Evolutionary conservation across 768 basidiomycete species (phyloP).

Genomic region (Boletus pseudopeckii): DNA sequence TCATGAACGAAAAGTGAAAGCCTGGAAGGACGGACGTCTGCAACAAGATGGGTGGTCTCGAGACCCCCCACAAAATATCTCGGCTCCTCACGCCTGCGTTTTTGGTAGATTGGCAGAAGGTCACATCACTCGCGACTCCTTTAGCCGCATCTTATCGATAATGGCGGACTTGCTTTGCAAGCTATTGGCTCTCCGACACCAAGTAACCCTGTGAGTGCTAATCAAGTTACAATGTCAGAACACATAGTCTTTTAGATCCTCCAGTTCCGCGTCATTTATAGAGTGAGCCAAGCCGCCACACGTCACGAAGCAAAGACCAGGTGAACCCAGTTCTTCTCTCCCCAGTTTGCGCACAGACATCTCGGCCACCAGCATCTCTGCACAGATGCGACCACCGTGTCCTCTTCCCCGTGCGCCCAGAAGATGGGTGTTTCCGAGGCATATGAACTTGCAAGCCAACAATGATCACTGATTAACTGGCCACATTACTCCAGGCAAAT

Average conservation of each 20-base stretch:
- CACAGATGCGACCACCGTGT: not conserved
- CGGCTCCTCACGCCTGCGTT: slow-evolving; percentile 3
- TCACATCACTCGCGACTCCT: not conserved
- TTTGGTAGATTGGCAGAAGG: not conserved
- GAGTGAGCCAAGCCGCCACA: not conserved
- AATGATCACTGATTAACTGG: not conserved
- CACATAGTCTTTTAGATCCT: not conserved
- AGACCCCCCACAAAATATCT: slow-evolving; percentile 25
- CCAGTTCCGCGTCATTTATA: not conserved
- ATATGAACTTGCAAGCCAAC: not conserved
- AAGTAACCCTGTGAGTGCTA: no score
- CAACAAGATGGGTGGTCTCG: slow-evolving; percentile 20
- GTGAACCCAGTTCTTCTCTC: not conserved
- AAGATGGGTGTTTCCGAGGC: not conserved
- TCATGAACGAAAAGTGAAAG: not conserved
- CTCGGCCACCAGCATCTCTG: not conserved
- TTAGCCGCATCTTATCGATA: not conserved
- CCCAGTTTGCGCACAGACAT: not conserved
- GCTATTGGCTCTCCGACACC: not conserved
- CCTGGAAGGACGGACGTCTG: not conserved
- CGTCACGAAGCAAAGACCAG: slow-evolving; percentile 3
- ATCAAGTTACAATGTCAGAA: no score
- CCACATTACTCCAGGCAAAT: not conserved
- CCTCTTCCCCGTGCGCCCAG: not conserved
- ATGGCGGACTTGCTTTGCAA: not conserved